Base-by-base conservation (phyloP, 768 basidiomycete species). In the Amanita muscaria region DNA sequence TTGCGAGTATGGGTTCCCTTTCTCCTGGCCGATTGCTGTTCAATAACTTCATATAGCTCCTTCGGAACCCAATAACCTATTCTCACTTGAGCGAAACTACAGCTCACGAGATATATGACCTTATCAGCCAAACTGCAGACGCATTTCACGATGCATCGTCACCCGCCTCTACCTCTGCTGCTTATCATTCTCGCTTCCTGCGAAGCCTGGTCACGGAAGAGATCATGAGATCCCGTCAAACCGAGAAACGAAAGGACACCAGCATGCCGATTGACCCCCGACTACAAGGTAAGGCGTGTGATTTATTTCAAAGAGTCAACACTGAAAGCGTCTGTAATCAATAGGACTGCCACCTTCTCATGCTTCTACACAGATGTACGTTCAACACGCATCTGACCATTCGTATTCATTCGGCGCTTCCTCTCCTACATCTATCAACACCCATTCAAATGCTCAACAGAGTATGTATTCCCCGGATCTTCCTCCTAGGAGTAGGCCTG, bases 181-280 rank as follows among this genome's bases (percentile, higher is more conserved):
- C 78, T 25, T 80, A 80, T 50, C 88, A 90, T 54, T 77, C 83
- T 31, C 81, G 87, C 40, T 91, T 91, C 64, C 64, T 91, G 30
- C 76, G 77, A 55, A 77, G 72, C 46, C 69, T 90, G 36, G 69
- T 89, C 30, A 70, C 70, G 27, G 72, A 76, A 52, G 83, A 86
- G 53, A 70, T 72, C 45, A 72, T 78, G 55, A 74, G 75, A 52
- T 60, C 69, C 40, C 73, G 74, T 45, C 69, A 70, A 47, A 58
- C 47, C 51, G 66, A 67, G 49, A 70, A 69, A 48, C 53, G 59
- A 41, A 53, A 63, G 55, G 64, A 70, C 37, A 64, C 55, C 49
- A 58, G 60, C 51, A 59, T 69, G 53, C 60, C 73, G 43, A 67
- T 80, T 60, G 78, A 80, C 62, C 69, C 72, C 58, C 67, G 74